phyloP scores from a whole-genome alignment of 176 grass and related monocot genomes.

The Rhynchospora pubera region DNA sequence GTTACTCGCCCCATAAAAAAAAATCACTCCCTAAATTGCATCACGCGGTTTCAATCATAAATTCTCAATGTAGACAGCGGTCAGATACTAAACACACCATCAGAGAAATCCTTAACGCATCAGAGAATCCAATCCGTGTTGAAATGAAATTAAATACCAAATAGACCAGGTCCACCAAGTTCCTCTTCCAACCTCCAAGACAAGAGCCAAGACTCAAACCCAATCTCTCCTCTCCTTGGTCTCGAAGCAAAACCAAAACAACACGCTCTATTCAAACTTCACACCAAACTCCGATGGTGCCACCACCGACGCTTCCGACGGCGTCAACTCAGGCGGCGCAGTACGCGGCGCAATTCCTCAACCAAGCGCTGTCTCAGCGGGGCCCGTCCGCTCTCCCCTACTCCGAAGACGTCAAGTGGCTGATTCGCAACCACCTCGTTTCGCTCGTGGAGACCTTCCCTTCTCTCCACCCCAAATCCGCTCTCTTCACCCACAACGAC shows the following conservation, averaged over 20 bases:
- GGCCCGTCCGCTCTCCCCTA: slow-evolving; percentile 63
- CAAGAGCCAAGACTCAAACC: background rate
- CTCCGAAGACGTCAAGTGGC: slow-evolving; percentile 84
- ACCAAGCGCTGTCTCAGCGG: slow-evolving; percentile 65
- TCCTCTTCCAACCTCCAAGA: background rate
- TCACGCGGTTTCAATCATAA: too few relatives aligned
- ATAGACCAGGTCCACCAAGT: slow-evolving; percentile 9
- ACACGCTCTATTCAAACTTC: slow-evolving; percentile 2
- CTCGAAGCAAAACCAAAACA: background rate
- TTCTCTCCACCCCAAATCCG: slow-evolving; percentile 71
- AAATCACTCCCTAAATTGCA: too few relatives aligned
- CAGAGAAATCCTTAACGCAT: background rate
- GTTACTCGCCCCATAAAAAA: too few relatives aligned
- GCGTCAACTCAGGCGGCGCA: slow-evolving; percentile 33
- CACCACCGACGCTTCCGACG: slow-evolving; percentile 25
- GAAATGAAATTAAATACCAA: background rate
- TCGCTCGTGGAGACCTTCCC: slow-evolving; percentile 59
- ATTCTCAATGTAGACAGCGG: background rate
- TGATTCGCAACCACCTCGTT: slow-evolving; percentile 88
- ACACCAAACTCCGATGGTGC: slow-evolving; percentile 18
- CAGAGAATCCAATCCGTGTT: background rate
- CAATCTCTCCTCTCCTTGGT: background rate
- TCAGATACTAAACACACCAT: background rate
- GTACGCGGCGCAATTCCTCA: slow-evolving; percentile 85
- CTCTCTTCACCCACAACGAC: slow-evolving; percentile 88